Conservation (phyloP, 805 yeast species). For the Ogataea ganodermae region DNA sequence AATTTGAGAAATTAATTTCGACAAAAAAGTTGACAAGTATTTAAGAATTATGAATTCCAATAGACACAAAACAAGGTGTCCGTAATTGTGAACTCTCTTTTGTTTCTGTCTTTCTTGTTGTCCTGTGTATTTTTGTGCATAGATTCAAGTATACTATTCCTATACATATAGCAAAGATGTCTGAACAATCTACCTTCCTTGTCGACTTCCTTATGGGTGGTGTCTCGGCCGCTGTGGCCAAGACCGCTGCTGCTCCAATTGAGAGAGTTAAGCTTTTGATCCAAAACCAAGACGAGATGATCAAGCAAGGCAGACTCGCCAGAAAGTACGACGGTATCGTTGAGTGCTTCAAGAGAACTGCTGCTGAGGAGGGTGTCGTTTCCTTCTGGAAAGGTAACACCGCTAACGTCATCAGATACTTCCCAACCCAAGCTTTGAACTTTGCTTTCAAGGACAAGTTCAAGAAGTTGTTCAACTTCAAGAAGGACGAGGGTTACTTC, state of each 20-base stretch:
- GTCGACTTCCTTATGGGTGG: conserved; percentile 94
- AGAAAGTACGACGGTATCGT: conserved; percentile 84
- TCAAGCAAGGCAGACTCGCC: conserved; percentile 94
- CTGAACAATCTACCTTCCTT: conserved; percentile 49
- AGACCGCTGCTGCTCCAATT: conserved; percentile 97
- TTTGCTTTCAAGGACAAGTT: conserved; percentile 98
- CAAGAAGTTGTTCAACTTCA: conserved; percentile 94
- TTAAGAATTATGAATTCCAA: conserved; percentile 21
- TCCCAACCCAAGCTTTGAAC: conserved; percentile 99
- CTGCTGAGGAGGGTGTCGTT: conserved; percentile 86
- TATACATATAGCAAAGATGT: conserved; percentile 30
- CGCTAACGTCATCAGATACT: conserved; percentile 97
- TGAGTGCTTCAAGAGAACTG: conserved; percentile 94
- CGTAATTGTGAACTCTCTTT: conserved; percentile 5
- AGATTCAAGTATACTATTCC: conserved; percentile 14
- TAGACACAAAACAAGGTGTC: conserved; percentile 2
- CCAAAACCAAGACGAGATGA: conserved; percentile 98
- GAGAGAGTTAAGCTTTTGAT: conserved; percentile 95
- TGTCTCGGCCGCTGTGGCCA: conserved; percentile 98
- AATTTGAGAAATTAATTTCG: conserved; percentile 21
- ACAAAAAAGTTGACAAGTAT: conserved; percentile 24
- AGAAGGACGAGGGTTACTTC: conserved; percentile 93
- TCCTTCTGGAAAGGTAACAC: conserved; percentile 99
- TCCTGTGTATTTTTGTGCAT: conserved; percentile 13
- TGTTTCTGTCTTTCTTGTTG: conserved; percentile 5